phyloP scores from a whole-genome alignment of 371 early-diverging fungal genomes.

The Rhizopus stolonifer region DNA sequence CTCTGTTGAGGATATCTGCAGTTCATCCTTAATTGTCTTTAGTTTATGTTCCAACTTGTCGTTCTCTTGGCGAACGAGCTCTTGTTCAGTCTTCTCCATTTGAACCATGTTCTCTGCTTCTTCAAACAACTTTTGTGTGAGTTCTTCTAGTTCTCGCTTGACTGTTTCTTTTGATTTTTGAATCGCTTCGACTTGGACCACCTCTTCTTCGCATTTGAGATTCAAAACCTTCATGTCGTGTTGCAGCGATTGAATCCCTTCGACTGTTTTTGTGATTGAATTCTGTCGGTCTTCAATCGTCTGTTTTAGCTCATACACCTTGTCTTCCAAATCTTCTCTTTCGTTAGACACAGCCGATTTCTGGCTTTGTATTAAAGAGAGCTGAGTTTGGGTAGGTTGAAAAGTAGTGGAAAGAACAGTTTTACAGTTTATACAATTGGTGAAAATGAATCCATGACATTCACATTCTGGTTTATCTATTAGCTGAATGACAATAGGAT shows the following conservation, averaged over 20 bases:
- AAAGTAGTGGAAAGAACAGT: background rate
- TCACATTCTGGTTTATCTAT: too few relatives aligned
- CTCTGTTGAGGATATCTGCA: conserved; percentile 40
- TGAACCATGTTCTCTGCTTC: conserved; percentile 72
- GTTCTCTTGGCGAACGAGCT: conserved; percentile 35
- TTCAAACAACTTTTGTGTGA: conserved; percentile 65
- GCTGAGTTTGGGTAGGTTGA: conserved; percentile 4
- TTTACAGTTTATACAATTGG: background rate
- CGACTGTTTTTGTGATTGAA: conserved; percentile 1
- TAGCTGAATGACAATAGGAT: too few relatives aligned
- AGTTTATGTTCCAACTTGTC: conserved; percentile 16
- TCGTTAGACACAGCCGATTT: conserved; percentile 1
- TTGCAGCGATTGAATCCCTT: conserved; percentile 14
- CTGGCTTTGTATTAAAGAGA: conserved; percentile 2
- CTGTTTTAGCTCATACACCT: background rate
- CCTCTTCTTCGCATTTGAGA: conserved; percentile 47
- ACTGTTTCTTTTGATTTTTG: conserved; percentile 63
- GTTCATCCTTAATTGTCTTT: conserved; percentile 44
- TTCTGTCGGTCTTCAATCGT: conserved; percentile 1
- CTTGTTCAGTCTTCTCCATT: conserved; percentile 57
- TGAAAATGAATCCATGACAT: background rate
- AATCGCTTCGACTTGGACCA: conserved; percentile 59
- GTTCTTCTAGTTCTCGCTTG: conserved; percentile 70
- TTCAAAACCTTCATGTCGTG: conserved; percentile 22
- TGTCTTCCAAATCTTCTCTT: conserved; percentile 3